Conservation (phyloP, 257 asterid genomes). For the Solanum chilense region DNA sequence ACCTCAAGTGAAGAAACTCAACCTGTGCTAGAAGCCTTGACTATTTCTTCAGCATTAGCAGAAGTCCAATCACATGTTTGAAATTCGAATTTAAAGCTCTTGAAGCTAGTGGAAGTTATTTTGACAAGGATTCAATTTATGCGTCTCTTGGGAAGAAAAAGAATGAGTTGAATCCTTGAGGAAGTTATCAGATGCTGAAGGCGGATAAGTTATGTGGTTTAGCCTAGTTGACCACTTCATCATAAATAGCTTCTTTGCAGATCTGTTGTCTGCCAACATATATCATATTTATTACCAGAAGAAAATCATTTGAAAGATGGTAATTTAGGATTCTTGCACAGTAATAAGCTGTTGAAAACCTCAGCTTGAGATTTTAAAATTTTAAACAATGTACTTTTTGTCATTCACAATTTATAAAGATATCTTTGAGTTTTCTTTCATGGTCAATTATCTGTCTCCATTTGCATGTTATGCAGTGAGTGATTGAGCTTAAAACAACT, state of each 20-base stretch:
- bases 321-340: background rate
- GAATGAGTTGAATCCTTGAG: background rate
- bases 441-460: background rate
- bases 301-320: background rate
- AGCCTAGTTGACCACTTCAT: background rate
- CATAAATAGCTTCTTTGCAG: background rate
- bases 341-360: background rate
- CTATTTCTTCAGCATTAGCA: conserved; percentile 27
- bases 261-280: background rate
- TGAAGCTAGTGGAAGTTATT: background rate
- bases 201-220: background rate
- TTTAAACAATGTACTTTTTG: background rate
- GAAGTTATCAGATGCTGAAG: background rate
- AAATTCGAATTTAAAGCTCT: background rate
- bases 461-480: background rate
- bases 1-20: conserved; percentile 44
- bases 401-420: background rate
- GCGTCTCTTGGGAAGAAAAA: background rate
- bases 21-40: conserved; percentile 46
- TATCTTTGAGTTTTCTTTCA: background rate
- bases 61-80: conserved; percentile 23
- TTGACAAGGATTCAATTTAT: background rate
- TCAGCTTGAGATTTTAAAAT: background rate
- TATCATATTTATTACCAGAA: background rate
- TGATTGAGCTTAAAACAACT: background rate